These are phyloP conservation scores for Syzygium aromaticum DNA, from an alignment of 345 rosid species.

Conservation along the genomic window DNA sequence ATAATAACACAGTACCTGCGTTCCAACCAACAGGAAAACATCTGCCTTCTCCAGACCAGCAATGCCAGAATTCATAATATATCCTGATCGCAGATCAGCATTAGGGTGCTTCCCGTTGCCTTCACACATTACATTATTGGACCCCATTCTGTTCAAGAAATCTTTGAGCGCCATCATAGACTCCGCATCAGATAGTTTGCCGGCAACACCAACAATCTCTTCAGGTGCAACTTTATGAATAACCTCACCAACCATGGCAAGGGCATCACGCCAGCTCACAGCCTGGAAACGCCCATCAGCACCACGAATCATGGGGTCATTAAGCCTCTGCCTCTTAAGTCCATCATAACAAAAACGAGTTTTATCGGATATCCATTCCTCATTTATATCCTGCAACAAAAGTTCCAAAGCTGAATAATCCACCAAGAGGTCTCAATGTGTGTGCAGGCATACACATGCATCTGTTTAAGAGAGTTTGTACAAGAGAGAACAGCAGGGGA, in stretches of 20 bases:
- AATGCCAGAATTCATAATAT: slow-evolving; percentile 82
- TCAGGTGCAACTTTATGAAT: slow-evolving; percentile 68
- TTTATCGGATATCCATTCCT: slow-evolving; percentile 99
- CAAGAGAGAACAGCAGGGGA: not conserved
- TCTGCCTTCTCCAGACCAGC: slow-evolving; percentile 94
- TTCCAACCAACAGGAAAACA: slow-evolving; percentile 86
- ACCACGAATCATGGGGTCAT: slow-evolving; percentile 96
- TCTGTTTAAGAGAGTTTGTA: not conserved
- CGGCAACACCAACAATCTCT: slow-evolving; percentile 87
- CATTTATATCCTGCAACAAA: slow-evolving; percentile 82
- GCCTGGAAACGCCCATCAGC: slow-evolving; percentile 83
- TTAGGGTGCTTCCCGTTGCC: slow-evolving; percentile 65
- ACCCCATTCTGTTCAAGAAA: slow-evolving; percentile 88
- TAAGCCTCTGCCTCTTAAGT: slow-evolving; percentile 95
- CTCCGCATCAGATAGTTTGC: slow-evolving; percentile 93
- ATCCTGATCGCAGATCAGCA: slow-evolving; percentile 92
- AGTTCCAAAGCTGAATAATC: not conserved
- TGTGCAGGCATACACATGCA: not conserved
- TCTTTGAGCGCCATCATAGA: slow-evolving; percentile 98
- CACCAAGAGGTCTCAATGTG: not conserved
- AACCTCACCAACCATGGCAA: slow-evolving; percentile 83
- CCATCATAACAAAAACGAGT: slow-evolving; percentile 96
- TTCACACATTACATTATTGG: slow-evolving; percentile 90
- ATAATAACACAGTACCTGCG: slow-evolving; percentile 47
- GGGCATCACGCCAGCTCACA: slow-evolving; percentile 96